Conservation (phyloP, 192 early-diverging fungal species). For the Linnemannia elongata region DNA sequence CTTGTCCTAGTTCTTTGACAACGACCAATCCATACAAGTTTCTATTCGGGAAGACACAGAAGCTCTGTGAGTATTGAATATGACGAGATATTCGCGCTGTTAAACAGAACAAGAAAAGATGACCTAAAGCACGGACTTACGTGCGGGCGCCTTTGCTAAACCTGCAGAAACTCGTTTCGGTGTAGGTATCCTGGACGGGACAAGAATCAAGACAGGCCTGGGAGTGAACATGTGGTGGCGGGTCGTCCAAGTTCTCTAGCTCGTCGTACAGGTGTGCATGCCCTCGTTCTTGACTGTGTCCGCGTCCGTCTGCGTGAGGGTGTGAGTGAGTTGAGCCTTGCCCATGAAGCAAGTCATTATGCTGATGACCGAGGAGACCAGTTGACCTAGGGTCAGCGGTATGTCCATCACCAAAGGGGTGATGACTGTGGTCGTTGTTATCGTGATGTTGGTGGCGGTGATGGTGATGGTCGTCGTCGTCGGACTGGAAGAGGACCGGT, state of each 20-base stretch:
- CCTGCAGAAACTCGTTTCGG: constrained; percentile 32
- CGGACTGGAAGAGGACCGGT: constrained; percentile 45
- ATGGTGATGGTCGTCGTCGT: constrained; percentile 14
- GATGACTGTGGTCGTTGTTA: neutral
- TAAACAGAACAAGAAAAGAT: neutral
- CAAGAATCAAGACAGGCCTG: constrained; percentile 49
- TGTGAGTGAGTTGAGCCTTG: neutral
- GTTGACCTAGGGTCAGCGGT: neutral
- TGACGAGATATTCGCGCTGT: no score
- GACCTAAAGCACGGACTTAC: constrained; percentile 11
- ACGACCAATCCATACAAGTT: constrained; percentile 51
- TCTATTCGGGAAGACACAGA: constrained; percentile 11
- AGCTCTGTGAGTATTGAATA: no score
- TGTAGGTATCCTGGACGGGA: constrained; percentile 53
- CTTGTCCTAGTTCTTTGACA: constrained; percentile 34
- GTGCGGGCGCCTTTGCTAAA: constrained; percentile 49
- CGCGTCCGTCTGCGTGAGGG: neutral
- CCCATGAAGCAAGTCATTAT: neutral
- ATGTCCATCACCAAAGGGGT: neutral
- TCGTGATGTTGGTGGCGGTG: neutral
- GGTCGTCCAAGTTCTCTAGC: constrained; percentile 18
- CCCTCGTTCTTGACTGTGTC: neutral
- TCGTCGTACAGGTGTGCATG: neutral
- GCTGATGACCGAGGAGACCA: neutral
- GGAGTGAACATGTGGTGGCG: constrained; percentile 37